Evolutionary conservation across 1,284 basidiomycete species (phyloP).

Genomic region (Ustilago esculenta): DNA sequence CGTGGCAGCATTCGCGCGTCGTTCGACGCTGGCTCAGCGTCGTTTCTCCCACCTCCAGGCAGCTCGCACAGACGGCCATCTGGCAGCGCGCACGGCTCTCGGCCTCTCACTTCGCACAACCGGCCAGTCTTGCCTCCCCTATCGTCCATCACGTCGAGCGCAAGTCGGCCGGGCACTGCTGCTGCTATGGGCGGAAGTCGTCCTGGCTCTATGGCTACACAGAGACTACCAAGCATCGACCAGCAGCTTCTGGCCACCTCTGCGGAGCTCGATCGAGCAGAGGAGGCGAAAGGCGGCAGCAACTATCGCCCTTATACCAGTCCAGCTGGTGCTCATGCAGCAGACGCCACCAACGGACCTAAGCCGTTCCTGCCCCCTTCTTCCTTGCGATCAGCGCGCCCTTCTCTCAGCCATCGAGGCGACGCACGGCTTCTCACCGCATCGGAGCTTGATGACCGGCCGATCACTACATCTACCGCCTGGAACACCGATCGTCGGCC

Average conservation of each 20-base stretch:
- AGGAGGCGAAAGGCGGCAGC: slow-evolving; percentile 21
- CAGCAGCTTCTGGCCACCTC: slow-evolving; percentile 43
- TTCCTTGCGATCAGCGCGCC: slow-evolving; percentile 28
- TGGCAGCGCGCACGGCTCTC: slow-evolving; percentile 36
- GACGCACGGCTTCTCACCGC: slow-evolving; percentile 17
- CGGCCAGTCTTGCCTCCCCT: slow-evolving; percentile 56
- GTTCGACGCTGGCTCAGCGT: slow-evolving; percentile 31
- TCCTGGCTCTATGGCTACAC: slow-evolving; percentile 25
- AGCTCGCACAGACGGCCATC: slow-evolving; percentile 50
- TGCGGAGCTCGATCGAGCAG: slow-evolving; percentile 28
- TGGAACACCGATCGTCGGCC: slow-evolving; percentile 35
- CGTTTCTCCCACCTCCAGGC: slow-evolving; percentile 36
- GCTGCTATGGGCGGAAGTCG: slow-evolving; percentile 30
- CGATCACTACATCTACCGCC: slow-evolving; percentile 3
- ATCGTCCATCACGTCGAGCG: slow-evolving; percentile 43
- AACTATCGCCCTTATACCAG: slow-evolving; percentile 36
- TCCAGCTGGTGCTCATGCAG: slow-evolving; percentile 32
- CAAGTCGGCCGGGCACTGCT: slow-evolving; percentile 52
- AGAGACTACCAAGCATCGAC: slow-evolving; percentile 48
- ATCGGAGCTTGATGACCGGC: slow-evolving; percentile 16
- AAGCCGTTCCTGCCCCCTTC: slow-evolving; percentile 41
- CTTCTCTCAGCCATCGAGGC: slow-evolving; percentile 26
- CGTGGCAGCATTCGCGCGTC: slow-evolving; percentile 36
- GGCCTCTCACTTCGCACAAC: slow-evolving; percentile 42
- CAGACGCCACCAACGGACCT: slow-evolving; percentile 8